Base-by-base conservation (phyloP, 2,329 filamentous ascomycete species). In the Colletotrichum somersetense region DNA sequence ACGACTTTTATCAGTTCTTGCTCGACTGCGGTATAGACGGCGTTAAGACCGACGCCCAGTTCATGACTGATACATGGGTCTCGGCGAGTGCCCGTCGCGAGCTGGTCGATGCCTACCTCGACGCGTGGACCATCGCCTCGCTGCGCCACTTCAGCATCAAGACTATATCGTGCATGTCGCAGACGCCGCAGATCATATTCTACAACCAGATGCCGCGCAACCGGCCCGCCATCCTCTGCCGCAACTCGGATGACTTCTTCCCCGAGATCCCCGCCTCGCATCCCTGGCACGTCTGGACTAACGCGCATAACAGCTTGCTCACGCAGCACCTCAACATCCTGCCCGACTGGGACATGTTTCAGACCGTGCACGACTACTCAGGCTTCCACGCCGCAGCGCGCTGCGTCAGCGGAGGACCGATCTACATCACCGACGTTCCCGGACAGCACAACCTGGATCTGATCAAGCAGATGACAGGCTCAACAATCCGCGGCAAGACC, bases 11-110 rank as follows among this genome's bases (percentile, higher is more conserved):
- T 80, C 81, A 83, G 2, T 98, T 97, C 77, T 88, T 99, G 1
- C 86, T 87, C 0, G 87, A 87, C 3, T 88, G 89, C 46, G 95
- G 95, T 0, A 85, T 99, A 42, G 93, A 97, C 79, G 91, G 91
- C 0, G 95, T 97, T 75, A 99, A 99, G 81, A 95, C 95, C 0
- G 96, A 99, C 79, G 94, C 91, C 0, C 96, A 99, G 78, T 97
- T 95, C 82, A 93, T 95, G 83, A 84, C 97, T 23, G 96, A 98
- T 79, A 89, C 92, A 3, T 88, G 95, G 76, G 83, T 87, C 33
- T 88, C 91, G 57, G 90, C 96, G 8, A 84, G 88, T 20, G 89
- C 91, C 77, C 91, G 96, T n/a, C 88, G 90, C 44, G 85, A 89
- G 11, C 88, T 98, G 46, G 94, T 91, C 58, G 88, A 87, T 10